Conservation (phyloP, 768 basidiomycete species). For the Nevesoporus exiguus region DNA sequence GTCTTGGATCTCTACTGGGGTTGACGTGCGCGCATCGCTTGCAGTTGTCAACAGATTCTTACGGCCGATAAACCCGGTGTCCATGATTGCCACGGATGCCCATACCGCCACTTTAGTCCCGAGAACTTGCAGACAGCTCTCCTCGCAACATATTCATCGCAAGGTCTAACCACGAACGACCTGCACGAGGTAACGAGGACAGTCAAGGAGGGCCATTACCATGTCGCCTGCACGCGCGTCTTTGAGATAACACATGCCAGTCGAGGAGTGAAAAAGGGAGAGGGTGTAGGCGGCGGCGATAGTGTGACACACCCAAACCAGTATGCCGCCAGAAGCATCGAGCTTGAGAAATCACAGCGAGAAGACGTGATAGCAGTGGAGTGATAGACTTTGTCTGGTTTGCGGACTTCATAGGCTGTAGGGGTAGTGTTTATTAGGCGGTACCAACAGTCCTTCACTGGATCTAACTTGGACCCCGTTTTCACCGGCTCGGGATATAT, state of each 20-base stretch:
- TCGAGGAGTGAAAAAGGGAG: constrained; percentile 78
- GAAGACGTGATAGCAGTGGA: constrained; percentile 47
- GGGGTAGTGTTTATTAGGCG: constrained; percentile 3
- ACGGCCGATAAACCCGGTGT: constrained; percentile 63
- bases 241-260: constrained; percentile 88
- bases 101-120: constrained; percentile 83
- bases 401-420: background rate
- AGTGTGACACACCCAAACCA: constrained; percentile 94
- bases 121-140: constrained; percentile 82
- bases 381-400: background rate
- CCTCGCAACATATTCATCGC: constrained; percentile 59
- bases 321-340: constrained; percentile 72
- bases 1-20: background rate
- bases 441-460: constrained; percentile 19
- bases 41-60: constrained; percentile 88
- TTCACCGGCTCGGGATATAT: background rate
- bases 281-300: constrained; percentile 82
- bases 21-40: constrained; percentile 1
- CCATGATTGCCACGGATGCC: constrained; percentile 80
- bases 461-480: constrained; percentile 14
- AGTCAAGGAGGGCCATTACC: constrained; percentile 80
- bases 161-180: constrained; percentile 64
- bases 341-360: constrained; percentile 48
- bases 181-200: constrained; percentile 77
- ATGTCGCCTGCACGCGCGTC: constrained; percentile 95